phyloP scores from a whole-genome alignment of 805 yeast genomes.

The Saturnispora diversa region DNA sequence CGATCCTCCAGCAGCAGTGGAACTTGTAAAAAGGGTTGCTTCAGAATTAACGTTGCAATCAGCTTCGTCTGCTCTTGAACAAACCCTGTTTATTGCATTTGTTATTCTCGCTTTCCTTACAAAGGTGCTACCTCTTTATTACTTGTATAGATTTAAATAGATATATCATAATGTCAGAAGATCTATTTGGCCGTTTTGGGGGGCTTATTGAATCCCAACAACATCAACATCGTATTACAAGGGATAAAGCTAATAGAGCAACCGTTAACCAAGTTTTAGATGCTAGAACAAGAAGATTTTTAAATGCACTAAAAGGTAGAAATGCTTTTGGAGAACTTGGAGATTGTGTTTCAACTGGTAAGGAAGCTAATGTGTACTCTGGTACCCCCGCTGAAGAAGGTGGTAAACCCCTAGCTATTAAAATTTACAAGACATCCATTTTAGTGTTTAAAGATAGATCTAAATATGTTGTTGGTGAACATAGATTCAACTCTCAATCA shows the following conservation, averaged over 20 bases:
- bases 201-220: constrained; percentile 8
- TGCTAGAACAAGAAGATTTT: constrained; percentile 82
- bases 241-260: constrained; percentile 88
- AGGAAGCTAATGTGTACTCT: constrained; percentile 98
- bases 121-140: constrained; percentile 8
- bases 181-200: constrained; percentile 1
- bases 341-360: constrained; percentile 94
- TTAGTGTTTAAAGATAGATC: constrained; percentile 96
- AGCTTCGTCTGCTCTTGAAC: constrained; percentile 9
- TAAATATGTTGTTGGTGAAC: constrained; percentile 93
- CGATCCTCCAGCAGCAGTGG: constrained; percentile 3
- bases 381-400: constrained; percentile 35
- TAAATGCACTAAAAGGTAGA: constrained; percentile 72
- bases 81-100: constrained; percentile 6
- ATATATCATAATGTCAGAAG: constrained; percentile 1
- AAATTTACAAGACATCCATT: constrained; percentile 92
- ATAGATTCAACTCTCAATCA: constrained; percentile 73
- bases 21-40: constrained; percentile 2
- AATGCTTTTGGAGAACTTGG: constrained; percentile 80
- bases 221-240: constrained; percentile 42
- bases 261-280: constrained; percentile 96
- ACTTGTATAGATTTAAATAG: constrained; percentile 5
- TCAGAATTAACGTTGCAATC: constrained; percentile 2
- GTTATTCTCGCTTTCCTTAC: constrained; percentile 7
- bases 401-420: constrained; percentile 63